Evolutionary conservation across 2,329 filamentous ascomycete species (phyloP).

Genomic region (Colletotrichum costaricense): DNA sequence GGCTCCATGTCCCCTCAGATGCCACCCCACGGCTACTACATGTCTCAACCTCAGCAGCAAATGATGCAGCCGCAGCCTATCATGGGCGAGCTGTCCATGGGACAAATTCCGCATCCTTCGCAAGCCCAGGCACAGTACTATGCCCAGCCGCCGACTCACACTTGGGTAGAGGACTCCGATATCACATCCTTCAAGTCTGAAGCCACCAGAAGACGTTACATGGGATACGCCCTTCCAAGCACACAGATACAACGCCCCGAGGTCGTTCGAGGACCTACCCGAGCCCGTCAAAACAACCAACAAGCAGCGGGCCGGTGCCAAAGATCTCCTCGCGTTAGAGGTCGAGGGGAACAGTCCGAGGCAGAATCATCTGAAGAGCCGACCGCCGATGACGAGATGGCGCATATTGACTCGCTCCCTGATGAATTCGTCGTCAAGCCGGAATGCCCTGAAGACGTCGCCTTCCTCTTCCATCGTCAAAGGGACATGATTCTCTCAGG

Average conservation of each 20-base stretch:
- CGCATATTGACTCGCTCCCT: neutral
- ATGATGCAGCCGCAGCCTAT: constrained; percentile 9
- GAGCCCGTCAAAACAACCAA: neutral
- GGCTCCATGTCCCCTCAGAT: constrained; percentile 25
- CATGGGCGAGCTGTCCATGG: constrained; percentile 24
- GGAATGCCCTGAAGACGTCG: constrained; percentile 59
- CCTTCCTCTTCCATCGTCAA: constrained; percentile 61
- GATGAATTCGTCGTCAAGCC: constrained; percentile 53
- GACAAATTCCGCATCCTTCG: neutral
- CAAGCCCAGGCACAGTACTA: constrained; percentile 6
- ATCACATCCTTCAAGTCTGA: neutral
- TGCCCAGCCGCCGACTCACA: neutral
- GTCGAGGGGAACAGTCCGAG: neutral
- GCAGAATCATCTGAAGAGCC: neutral
- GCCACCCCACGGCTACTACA: neutral
- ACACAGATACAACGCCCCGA: constrained; percentile 19
- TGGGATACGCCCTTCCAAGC: constrained; percentile 19
- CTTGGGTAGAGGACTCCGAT: constrained; percentile 3
- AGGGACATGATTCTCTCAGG: constrained; percentile 51
- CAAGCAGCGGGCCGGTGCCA: neutral
- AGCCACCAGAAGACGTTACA: constrained; percentile 6
- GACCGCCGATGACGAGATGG: neutral
- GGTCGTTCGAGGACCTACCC: neutral
- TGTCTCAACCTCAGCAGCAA: neutral
- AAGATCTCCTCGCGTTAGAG: neutral